These are phyloP conservation scores for Calonectria crousiana DNA, from an alignment of 2,329 filamentous ascomycete genomes.

Conservation along the genomic window DNA sequence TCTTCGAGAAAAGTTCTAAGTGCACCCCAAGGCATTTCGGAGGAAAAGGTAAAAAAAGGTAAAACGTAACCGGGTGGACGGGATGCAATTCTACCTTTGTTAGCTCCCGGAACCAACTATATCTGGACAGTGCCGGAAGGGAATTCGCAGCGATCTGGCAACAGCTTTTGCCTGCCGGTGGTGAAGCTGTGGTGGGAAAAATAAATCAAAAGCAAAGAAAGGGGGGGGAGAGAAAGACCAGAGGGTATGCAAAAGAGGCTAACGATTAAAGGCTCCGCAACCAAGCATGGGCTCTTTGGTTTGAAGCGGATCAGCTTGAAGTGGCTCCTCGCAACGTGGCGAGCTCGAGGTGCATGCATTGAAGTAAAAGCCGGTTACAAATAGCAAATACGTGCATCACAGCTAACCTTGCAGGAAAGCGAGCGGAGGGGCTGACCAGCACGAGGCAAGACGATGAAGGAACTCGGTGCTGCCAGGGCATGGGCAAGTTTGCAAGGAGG, in stretches of 20 bases:
- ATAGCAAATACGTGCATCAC: neutral
- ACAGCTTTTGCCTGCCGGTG: conserved; percentile 17
- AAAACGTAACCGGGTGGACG: neutral
- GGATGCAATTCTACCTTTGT: conserved; percentile 5
- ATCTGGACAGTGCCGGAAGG: neutral
- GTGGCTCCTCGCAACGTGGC: conserved; percentile 1
- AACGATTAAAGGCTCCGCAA: neutral
- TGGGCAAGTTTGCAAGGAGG: neutral
- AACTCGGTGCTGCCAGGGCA: neutral
- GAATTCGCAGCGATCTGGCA: neutral
- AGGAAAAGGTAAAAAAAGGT: neutral
- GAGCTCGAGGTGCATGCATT: neutral
- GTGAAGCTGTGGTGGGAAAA: neutral
- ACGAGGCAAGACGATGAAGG: neutral
- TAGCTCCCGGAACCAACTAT: conserved; percentile 8
- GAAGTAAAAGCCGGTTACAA: neutral
- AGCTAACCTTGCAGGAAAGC: neutral
- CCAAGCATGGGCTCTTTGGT: neutral
- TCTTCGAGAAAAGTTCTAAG: neutral
- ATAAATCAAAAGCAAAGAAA: neutral
- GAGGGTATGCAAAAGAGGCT: neutral
- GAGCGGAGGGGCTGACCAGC: neutral
- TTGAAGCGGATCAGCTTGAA: neutral
- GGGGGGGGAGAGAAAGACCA: too few relatives aligned
- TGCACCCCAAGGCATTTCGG: neutral